A percentile compares a stretch with the other conserved stretches of the same genome.
phyloP scores from a whole-genome alignment of 768 basidiomycete genomes.

The Rickenella mellea region DNA sequence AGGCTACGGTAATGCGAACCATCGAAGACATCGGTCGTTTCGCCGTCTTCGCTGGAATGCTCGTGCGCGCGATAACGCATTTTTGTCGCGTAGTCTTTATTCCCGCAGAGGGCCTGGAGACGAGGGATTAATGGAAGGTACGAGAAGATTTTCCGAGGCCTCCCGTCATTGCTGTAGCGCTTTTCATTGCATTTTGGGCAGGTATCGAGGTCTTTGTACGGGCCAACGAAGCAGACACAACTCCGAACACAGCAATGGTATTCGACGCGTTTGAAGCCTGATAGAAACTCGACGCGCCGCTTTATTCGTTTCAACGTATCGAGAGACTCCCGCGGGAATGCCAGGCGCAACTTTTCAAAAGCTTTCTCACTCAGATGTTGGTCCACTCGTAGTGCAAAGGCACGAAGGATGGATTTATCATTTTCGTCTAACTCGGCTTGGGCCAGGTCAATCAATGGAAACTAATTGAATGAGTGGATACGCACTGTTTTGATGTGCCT shows the following conservation, averaged over 20 bases:
- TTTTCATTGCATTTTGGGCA: conserved; percentile 13
- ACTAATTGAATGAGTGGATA: no score
- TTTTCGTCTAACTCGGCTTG: conserved; percentile 1
- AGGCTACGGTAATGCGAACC: conserved; percentile 12
- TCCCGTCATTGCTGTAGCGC: conserved; percentile 6
- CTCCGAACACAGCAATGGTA: conserved; percentile 16
- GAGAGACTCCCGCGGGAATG: conserved; percentile 1
- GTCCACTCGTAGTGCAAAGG: conserved; percentile 5
- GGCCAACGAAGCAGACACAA: conserved; percentile 13
- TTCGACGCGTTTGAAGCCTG: conserved; percentile 6
- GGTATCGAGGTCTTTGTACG: not conserved
- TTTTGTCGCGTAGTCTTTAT: not conserved
- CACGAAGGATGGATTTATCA: not conserved
- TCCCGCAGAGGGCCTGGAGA: conserved; percentile 6
- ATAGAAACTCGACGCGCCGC: conserved; percentile 4
- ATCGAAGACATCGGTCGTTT: conserved; percentile 13
- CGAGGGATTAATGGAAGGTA: conserved; percentile 15
- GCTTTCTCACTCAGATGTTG: conserved; percentile 1
- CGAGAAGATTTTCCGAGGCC: conserved; percentile 6
- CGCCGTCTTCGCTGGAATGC: conserved; percentile 1
- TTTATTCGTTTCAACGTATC: not conserved
- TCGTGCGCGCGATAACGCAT: conserved; percentile 9
- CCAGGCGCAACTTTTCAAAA: conserved; percentile 3
- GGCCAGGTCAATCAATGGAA: no score
- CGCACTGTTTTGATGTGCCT: no score